Evolutionary conservation across 768 basidiomycete species (phyloP).

Genomic region (Xerocomus brunneocitrinus): DNA sequence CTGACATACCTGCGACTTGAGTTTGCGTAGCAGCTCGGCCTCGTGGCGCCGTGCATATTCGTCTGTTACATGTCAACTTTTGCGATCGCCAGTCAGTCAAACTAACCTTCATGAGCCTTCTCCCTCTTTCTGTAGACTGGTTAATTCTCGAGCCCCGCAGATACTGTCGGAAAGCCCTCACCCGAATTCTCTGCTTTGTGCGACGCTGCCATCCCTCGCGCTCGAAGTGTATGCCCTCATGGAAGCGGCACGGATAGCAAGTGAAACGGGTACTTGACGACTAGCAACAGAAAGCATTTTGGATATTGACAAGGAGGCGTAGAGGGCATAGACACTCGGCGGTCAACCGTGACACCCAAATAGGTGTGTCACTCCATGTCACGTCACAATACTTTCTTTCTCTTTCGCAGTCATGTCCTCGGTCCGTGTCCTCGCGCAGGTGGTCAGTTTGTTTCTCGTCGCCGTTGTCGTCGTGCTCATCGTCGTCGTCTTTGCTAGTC

Average conservation of each 20-base stretch:
- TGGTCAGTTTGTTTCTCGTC: conserved; percentile 22
- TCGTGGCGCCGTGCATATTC: conserved; percentile 63
- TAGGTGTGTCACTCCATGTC: conserved; percentile 29
- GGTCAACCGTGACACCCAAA: conserved; percentile 21
- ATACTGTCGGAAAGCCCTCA: conserved; percentile 24
- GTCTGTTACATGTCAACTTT: conserved; percentile 37
- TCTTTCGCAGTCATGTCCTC: conserved; percentile 58
- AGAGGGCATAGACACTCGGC: not conserved
- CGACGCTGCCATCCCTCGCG: conserved; percentile 51
- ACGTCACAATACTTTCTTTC: conserved; percentile 43
- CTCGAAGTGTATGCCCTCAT: conserved; percentile 36
- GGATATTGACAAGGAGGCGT: not conserved
- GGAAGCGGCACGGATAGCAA: conserved; percentile 33
- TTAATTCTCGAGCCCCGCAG: not conserved
- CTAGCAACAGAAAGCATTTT: conserved; percentile 23
- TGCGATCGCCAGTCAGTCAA: not conserved
- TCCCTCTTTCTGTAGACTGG: conserved; percentile 57
- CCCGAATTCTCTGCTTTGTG: conserved; percentile 61
- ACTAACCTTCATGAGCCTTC: conserved; percentile 59
- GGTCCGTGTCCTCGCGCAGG: conserved; percentile 52
- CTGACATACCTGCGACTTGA: conserved; percentile 48
- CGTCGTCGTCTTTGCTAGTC: conserved; percentile 29
- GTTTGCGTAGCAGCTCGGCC: conserved; percentile 50
- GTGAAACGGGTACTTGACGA: conserved; percentile 40
- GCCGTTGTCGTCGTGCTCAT: conserved; percentile 11